Base-by-base conservation (phyloP, 768 basidiomycete species). In the Pisolithus marmoratus region DNA sequence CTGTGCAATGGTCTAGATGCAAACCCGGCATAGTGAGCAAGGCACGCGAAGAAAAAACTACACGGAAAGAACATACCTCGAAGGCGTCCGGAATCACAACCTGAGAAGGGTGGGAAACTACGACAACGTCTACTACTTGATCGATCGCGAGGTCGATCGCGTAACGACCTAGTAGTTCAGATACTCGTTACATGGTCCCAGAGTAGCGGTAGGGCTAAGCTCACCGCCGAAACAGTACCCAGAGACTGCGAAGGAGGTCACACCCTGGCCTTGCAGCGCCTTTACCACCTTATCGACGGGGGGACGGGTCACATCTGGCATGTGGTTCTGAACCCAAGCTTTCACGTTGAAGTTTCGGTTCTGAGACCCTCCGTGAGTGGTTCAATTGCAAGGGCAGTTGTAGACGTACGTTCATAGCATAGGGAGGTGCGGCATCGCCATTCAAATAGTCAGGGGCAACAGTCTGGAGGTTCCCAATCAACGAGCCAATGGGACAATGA, bases 21-120 rank as follows among this genome's bases (percentile, higher is more conserved):
- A 29, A 22, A 42, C 31, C 36, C 38, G 56, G 15, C 48, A n/a
- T 7, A 38, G 6, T 26, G 9, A 44, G 22, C 17, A 41, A 41
- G 46, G 12, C 12, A 34, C 15, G 12, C 34, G 34, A 14, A 14
- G 12, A 12, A 34, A 41, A 17, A 23, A 9, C 20, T 14, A 23
- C n/a, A 7, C 14, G 40, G 2, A 29, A 23, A 23, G 19, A 38
- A 22, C 29, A 20, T 52, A 68, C 70, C 58, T 77, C 67, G 14
- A 77, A 59, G 55, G 75, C 74, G 8, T 62, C 60, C 4, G 72
- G 70, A 26, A 72, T 49, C 22, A 68, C 29, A 31, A 78, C 64
- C 2, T 70, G 57, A 2, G 79, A 78, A 0, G 81, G 81, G 58
- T 82, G 81, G 1, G 73, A 51, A 38, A 75, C 63, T 20, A 68